Conservation (phyloP, 2,329 filamentous ascomycete genomes). For the Kalmusia sp. region DNA sequence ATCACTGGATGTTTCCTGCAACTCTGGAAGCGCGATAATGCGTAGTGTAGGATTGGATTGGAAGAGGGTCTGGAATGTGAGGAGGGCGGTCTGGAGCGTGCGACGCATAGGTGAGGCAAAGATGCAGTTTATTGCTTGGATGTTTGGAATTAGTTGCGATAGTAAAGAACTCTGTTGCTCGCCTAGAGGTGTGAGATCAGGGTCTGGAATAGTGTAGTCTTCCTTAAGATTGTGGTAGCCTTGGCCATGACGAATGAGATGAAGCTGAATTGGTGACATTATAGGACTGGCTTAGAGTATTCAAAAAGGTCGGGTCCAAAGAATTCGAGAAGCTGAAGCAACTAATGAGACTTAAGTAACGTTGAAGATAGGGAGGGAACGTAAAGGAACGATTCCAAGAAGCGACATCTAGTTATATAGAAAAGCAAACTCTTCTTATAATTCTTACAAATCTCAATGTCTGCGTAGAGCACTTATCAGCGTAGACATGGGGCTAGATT, state of each 20-base stretch:
- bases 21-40: constrained; percentile 70
- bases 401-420: too few species aligned
- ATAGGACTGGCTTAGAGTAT: too few species aligned
- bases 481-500: too few species aligned
- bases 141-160: constrained; percentile 41
- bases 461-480: too few species aligned
- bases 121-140: constrained; percentile 65
- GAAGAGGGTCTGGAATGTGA: constrained; percentile 65
- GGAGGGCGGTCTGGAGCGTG: constrained; percentile 77
- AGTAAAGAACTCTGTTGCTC: constrained; percentile 73
- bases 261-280: constrained; percentile 20
- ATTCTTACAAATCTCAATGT: too few species aligned
- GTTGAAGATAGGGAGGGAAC: too few species aligned
- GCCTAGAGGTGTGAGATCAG: constrained; percentile 75
- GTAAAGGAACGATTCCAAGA: too few species aligned
- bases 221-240: constrained; percentile 80
- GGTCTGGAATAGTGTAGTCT: constrained; percentile 77
- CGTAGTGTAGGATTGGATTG: constrained; percentile 40
- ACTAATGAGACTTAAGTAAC: too few species aligned
- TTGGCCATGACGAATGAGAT: constrained; percentile 71
- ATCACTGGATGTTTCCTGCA: constrained; percentile 77
- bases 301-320: too few species aligned
- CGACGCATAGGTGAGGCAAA: constrained; percentile 79
- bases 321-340: too few species aligned
- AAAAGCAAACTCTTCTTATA: too few species aligned